Percentiles rank a stretch among this genome's conserved stretches.
Conservation (phyloP, 306 rosid genomes). For the Cucumis melo region DNA sequence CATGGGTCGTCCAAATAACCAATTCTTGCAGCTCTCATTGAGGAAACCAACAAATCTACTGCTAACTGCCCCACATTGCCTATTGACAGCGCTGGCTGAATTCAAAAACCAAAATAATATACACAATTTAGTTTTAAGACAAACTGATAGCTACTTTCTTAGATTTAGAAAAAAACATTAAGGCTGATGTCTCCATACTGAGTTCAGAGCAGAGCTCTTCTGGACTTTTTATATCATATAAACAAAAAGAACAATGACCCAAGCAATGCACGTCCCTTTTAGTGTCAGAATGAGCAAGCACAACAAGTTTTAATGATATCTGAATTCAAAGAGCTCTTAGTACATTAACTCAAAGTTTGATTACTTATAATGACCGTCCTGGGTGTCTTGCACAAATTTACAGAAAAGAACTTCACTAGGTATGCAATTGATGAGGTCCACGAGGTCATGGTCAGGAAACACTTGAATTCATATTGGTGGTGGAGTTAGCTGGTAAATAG, state of each 20-base stretch:
- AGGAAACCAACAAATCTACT: constrained; percentile 60
- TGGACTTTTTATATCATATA: not conserved
- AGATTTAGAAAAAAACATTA: too few relatives aligned
- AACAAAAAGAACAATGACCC: not conserved
- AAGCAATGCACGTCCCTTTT: not conserved
- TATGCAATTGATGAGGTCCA: not conserved
- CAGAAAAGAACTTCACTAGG: not conserved
- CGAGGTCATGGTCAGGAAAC: not conserved
- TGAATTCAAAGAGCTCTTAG: not conserved
- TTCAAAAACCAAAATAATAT: not conserved
- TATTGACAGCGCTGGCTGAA: constrained; percentile 77
- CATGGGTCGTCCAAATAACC: constrained; percentile 70
- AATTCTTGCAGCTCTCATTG: constrained; percentile 51
- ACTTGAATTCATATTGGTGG: not conserved
- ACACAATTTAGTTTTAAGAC: constrained; percentile 3
- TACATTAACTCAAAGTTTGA: not conserved
- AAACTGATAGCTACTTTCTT: not conserved
- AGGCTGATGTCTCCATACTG: not conserved
- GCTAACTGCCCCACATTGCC: constrained; percentile 90
- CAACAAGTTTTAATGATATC: not conserved
- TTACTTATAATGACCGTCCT: not conserved
- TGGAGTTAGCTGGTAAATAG: not conserved
- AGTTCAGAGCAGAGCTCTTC: not conserved
- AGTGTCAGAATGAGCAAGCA: not conserved
- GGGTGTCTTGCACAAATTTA: not conserved